Evolutionary conservation across 163 green algal genomes (phyloP).

Genomic region (Picocystis sp.): DNA sequence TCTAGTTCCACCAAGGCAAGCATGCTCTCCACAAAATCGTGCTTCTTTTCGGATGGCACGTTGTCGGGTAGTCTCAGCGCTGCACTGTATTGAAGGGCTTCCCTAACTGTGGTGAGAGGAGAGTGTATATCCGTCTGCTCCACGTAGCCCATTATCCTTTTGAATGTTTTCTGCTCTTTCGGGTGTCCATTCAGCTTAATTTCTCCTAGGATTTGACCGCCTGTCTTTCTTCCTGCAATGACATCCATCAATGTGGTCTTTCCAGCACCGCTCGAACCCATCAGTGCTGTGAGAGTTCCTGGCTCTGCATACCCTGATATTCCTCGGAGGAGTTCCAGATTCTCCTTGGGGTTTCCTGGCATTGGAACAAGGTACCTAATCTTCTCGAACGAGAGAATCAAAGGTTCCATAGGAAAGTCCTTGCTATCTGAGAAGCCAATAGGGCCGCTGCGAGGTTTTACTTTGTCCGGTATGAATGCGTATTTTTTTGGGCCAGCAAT

Average conservation of each 20-base stretch:
- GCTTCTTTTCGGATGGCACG: no score
- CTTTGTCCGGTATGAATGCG: no score
- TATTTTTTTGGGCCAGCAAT: no score
- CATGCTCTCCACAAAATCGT: constrained; percentile 32
- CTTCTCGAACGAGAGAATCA: constrained; percentile 16
- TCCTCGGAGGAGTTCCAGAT: constrained; percentile 6
- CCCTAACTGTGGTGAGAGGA: constrained; percentile 22
- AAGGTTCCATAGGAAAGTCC: neutral
- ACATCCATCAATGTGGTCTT: constrained; percentile 29
- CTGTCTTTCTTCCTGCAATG: constrained; percentile 19
- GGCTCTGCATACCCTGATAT: constrained; percentile 1
- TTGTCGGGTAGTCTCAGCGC: constrained; percentile 11
- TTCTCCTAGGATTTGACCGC: constrained; percentile 26
- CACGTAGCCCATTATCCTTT: constrained; percentile 33
- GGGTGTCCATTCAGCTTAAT: constrained; percentile 36
- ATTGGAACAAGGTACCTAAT: constrained; percentile 8
- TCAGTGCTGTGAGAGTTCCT: constrained; percentile 18
- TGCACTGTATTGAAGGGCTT: constrained; percentile 28
- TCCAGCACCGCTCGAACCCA: constrained; percentile 29
- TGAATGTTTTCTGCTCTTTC: constrained; percentile 41
- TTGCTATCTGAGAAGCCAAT: no score
- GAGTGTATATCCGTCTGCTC: constrained; percentile 38
- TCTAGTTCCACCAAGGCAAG: constrained; percentile 37
- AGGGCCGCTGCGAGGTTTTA: no score
- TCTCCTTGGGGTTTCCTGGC: no score